These are phyloP conservation scores for Colletotrichum limetticola DNA, from an alignment of 2,329 filamentous ascomycete genomes.

Conservation along the genomic window DNA sequence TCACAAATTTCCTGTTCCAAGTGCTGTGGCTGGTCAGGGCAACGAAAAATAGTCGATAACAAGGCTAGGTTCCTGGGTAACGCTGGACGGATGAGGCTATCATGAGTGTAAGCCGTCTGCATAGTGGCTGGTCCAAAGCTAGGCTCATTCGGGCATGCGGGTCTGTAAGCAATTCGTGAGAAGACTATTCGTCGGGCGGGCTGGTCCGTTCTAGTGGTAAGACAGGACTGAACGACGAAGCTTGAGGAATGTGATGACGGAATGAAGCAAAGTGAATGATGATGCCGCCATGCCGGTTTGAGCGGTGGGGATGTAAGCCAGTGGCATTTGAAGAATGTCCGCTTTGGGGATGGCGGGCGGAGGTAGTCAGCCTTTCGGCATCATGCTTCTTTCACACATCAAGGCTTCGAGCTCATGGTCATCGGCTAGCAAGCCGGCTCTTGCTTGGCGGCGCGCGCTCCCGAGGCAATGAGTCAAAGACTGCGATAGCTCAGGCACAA, in stretches of 20 bases:
- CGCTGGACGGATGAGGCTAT: constrained; percentile 22
- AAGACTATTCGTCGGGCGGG: background rate
- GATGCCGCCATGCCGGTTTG: background rate
- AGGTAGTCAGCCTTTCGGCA: background rate
- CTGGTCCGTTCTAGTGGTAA: background rate
- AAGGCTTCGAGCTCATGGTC: no score
- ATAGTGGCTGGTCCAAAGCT: background rate
- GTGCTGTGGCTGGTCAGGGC: background rate
- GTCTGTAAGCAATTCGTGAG: constrained; percentile 5
- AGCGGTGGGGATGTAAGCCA: constrained; percentile 4
- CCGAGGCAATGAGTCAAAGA: background rate
- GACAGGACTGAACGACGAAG: background rate
- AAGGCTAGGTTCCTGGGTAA: no score
- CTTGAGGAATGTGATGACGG: background rate
- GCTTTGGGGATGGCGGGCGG: background rate
- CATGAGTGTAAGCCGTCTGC: constrained; percentile 20
- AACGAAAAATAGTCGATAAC: background rate
- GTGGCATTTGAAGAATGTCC: background rate
- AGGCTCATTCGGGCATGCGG: background rate
- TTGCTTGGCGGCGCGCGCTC: background rate
- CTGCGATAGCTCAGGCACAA: background rate
- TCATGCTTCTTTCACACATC: background rate
- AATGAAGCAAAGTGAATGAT: background rate
- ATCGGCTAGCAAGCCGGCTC: no score
- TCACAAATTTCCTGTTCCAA: rapidly evolving